These are phyloP conservation scores for Populus simonii DNA, from an alignment of 345 rosid genomes.

Conservation along the genomic window DNA sequence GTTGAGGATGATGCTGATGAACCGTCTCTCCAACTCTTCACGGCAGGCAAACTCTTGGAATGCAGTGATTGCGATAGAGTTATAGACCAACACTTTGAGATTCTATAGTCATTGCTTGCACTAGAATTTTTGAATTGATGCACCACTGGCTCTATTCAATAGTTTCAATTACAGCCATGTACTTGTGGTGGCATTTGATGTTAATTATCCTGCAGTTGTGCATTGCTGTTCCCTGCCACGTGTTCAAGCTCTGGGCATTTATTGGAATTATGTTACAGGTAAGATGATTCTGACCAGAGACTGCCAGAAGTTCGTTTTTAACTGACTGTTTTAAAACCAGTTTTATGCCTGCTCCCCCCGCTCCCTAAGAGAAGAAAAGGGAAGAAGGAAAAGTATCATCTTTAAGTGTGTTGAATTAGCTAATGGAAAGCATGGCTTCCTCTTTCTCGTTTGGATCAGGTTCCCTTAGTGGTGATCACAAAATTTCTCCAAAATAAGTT, in stretches of 20 bases:
- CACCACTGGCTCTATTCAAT: not conserved
- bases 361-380: not conserved
- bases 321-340: not conserved
- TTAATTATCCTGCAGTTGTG: constrained; percentile 55
- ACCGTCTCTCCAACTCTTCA: no score
- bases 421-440: not conserved
- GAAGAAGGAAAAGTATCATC: not conserved
- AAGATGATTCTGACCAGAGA: not conserved
- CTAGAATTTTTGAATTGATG: not conserved
- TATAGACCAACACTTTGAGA: not conserved
- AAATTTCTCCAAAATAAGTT: constrained; percentile 69
- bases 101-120: not conserved
- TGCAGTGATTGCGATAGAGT: not conserved
- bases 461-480: constrained; percentile 82
- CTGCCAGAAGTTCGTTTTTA: not conserved
- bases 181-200: not conserved
- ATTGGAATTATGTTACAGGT: constrained; percentile 98
- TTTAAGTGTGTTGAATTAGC: not conserved
- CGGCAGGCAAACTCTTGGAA: no score
- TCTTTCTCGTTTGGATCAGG: constrained; percentile 39
- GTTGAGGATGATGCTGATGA: not conserved
- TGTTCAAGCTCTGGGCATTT: constrained; percentile 93
- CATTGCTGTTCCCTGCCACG: constrained; percentile 93
- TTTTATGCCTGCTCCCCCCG: not conserved
- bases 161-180: not conserved